Conservation (phyloP, 1,139 yeast genomes). For the Oligophagozyma castellii region DNA sequence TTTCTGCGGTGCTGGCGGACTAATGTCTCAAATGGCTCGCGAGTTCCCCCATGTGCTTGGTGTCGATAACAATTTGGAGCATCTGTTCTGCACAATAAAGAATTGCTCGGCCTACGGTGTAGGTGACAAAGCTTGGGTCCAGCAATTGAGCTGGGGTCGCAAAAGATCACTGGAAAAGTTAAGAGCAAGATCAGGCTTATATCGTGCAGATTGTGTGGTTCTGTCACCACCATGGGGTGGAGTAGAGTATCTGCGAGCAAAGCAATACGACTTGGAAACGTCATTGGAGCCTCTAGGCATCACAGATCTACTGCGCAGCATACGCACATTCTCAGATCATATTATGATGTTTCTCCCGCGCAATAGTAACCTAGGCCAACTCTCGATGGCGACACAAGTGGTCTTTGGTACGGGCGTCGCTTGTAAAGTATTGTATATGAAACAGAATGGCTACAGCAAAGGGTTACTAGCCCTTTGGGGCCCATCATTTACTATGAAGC, state of each 20-base stretch:
- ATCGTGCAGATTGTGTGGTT: constrained; percentile 51
- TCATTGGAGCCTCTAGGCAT: constrained; percentile 36
- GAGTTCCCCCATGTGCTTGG: constrained; percentile 47
- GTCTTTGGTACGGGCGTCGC: constrained; percentile 33
- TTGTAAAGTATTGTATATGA: constrained; percentile 37
- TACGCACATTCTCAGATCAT: constrained; percentile 34
- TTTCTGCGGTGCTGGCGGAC: constrained; percentile 96
- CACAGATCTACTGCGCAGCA: constrained; percentile 30
- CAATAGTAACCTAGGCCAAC: constrained; percentile 47
- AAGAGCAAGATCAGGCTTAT: constrained; percentile 14
- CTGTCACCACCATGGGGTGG: constrained; percentile 99
- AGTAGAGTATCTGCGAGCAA: constrained; percentile 39
- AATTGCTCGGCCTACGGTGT: constrained; percentile 66
- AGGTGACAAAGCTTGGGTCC: constrained; percentile 33
- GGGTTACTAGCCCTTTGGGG: constrained; percentile 57
- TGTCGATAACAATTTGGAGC: constrained; percentile 49
- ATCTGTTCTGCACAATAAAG: constrained; percentile 51
- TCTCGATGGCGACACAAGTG: constrained; percentile 33
- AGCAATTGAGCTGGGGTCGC: constrained; percentile 23
- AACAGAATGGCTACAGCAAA: constrained; percentile 32
- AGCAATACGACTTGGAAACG: constrained; percentile 34
- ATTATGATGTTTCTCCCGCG: constrained; percentile 68
- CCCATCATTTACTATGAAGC: constrained; percentile 17
- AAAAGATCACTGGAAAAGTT: too few species aligned
- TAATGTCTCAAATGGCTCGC: constrained; percentile 68